Base-by-base conservation (phyloP, 768 basidiomycete species). In the Amanita subjunquillea region DNA sequence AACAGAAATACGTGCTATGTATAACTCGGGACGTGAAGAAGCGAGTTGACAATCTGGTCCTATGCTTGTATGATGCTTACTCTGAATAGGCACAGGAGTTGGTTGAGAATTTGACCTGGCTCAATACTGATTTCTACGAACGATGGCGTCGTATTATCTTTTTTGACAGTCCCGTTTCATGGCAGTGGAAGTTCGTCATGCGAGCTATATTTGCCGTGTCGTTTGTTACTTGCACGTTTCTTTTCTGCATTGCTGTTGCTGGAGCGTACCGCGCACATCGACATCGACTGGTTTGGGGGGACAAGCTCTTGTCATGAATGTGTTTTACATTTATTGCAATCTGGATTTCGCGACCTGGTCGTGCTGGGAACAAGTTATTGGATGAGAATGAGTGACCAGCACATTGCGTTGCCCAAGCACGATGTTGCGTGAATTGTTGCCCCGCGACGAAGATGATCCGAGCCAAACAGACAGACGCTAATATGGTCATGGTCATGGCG, bases 201-300 rank as follows among this genome's bases (percentile, higher is more conserved):
- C 80, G 86, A 27, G 57, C 72, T 17, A 63, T 80, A 6, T 87
- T 87, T 55, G 67, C 78, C 12, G 56, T 80, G 3, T 75, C 76
- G 3, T 74, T 86, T 58, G 60, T 83, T 44, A 66, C 75, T 20
- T 83, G 82, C 64, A 68, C 76, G 39, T 80, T 79, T 73, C 66
- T 83, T 12, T 66, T 75, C 23, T 84, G 76, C 76, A 74, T 82
- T 29, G 77, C 80, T 0, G 61, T 85, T 17, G 70, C 72, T 22
- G 87, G 86, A 29, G 86, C 79, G 23, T 83, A 85, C 55, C 73
- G 82, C 36, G 87, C 87, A 20, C 84, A 90, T 63, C 73, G 82
- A 58, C 80, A 87, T 59, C 71, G 85, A 39, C 76, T 87, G 20
- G 78, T 90, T 12, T 90, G 86, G 85, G 87, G 87, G 48, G 85